A percentile compares a stretch with the other conserved stretches of the same genome.
Evolutionary conservation across 306 rosid species (phyloP).

Genomic region (Inga laurina): DNA sequence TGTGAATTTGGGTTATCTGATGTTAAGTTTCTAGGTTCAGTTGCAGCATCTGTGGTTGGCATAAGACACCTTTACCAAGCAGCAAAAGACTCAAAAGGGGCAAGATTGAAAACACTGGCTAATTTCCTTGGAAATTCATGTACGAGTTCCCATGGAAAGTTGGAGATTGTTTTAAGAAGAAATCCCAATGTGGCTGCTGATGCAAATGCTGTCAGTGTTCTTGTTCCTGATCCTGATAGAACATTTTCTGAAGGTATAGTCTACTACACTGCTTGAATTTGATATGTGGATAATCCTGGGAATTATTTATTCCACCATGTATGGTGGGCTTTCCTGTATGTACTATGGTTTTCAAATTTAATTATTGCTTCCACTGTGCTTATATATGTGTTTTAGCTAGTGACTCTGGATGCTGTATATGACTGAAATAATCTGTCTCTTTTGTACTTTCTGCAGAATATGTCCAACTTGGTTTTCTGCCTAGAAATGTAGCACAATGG

Average conservation of each 20-base stretch:
- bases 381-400: conserved; percentile 23
- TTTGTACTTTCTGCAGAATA: conserved; percentile 43
- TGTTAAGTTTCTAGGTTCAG: conserved; percentile 59
- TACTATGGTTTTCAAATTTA: conserved; percentile 26
- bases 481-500: conserved; percentile 76
- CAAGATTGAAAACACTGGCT: conserved; percentile 63
- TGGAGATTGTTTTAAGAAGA: conserved; percentile 61
- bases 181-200: conserved; percentile 63
- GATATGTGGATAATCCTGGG: background rate
- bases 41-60: conserved; percentile 78
- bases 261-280: conserved; percentile 29
- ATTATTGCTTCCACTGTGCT: conserved; percentile 4
- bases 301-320: conserved; percentile 22
- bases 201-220: conserved; percentile 72
- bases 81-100: conserved; percentile 61
- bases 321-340: conserved; percentile 8
- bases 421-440: conserved; percentile 16
- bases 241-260: conserved; percentile 58
- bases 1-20: conserved; percentile 36
- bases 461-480: conserved; percentile 79
- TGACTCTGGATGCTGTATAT: conserved; percentile 22
- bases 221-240: conserved; percentile 54
- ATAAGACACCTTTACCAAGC: conserved; percentile 66
- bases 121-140: conserved; percentile 54
- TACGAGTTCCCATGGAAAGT: conserved; percentile 40